Evolutionary conservation across 768 basidiomycete species (phyloP).

Genomic region (Atractiella rhizophila): DNA sequence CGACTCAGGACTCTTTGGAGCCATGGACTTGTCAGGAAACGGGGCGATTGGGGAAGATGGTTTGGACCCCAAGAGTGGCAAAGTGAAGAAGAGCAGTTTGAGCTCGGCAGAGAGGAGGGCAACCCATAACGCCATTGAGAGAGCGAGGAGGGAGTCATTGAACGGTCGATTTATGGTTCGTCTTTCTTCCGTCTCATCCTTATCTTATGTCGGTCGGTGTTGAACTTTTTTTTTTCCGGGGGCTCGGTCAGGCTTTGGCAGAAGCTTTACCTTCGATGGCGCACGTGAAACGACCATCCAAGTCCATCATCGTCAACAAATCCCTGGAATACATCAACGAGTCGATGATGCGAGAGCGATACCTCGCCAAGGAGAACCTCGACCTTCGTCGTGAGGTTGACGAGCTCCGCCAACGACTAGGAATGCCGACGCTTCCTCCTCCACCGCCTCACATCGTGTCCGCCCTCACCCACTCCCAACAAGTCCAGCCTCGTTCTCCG

Average conservation of each 20-base stretch:
- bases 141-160: slow-evolving; percentile 71
- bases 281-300: slow-evolving; percentile 75
- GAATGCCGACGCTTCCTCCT: slow-evolving; percentile 27
- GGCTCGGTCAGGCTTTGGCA: slow-evolving; percentile 45
- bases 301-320: slow-evolving; percentile 88
- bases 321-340: slow-evolving; percentile 30
- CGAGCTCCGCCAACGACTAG: slow-evolving; percentile 62
- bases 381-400: slow-evolving; percentile 73
- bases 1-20: no score
- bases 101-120: slow-evolving; percentile 86
- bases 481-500: no score
- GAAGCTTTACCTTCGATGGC: slow-evolving; percentile 71
- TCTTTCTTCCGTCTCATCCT: background rate
- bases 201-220: background rate
- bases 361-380: slow-evolving; percentile 63
- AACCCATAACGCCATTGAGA: slow-evolving; percentile 90
- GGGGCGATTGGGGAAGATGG: no score
- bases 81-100: no score
- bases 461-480: no score
- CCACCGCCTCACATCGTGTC: slow-evolving; percentile 5
- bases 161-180: slow-evolving; percentile 65
- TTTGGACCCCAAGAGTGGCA: no score
- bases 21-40: no score
- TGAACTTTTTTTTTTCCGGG: slow-evolving; percentile 1
- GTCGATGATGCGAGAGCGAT: slow-evolving; percentile 51